These are phyloP conservation scores for Mycena maculata DNA, from an alignment of 768 basidiomycete species.

Conservation along the genomic window DNA sequence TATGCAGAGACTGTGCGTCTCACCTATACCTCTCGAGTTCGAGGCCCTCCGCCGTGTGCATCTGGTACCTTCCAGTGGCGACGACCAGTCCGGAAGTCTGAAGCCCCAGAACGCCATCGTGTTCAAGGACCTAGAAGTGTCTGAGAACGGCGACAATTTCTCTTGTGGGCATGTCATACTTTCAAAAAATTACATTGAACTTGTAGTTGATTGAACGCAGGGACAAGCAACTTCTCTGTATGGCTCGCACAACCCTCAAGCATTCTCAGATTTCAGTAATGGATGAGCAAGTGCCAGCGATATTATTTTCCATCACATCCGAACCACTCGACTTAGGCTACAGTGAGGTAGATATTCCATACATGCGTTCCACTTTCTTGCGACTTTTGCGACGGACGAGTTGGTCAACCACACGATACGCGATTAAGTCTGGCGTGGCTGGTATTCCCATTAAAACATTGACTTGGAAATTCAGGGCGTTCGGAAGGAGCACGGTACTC, in stretches of 20 bases:
- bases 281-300: constrained; percentile 69
- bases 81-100: constrained; percentile 54
- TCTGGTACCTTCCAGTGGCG: constrained; percentile 70
- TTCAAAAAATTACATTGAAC: constrained; percentile 26
- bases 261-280: constrained; percentile 81
- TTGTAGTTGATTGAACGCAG: constrained; percentile 40
- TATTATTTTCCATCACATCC: background rate
- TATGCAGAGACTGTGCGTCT: constrained; percentile 75
- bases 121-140: constrained; percentile 79
- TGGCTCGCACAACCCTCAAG: constrained; percentile 89
- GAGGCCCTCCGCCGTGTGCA: constrained; percentile 86
- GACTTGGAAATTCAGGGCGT: constrained; percentile 59
- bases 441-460: background rate
- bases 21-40: constrained; percentile 63
- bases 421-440: constrained; percentile 59
- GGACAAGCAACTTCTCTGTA: constrained; percentile 84
- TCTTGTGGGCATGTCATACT: constrained; percentile 73
- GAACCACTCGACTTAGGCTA: constrained; percentile 57
- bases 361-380: constrained; percentile 86
- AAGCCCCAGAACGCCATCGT: constrained; percentile 74
- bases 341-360: constrained; percentile 61
- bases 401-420: constrained; percentile 84
- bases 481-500: constrained; percentile 81
- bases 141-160: constrained; percentile 91
- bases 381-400: constrained; percentile 81